Evolutionary conservation across 1,284 basidiomycete species (phyloP), one percentile per base, ranked within the genome.

Genomic region (Cutaneotrichosporon sp.): DNA sequence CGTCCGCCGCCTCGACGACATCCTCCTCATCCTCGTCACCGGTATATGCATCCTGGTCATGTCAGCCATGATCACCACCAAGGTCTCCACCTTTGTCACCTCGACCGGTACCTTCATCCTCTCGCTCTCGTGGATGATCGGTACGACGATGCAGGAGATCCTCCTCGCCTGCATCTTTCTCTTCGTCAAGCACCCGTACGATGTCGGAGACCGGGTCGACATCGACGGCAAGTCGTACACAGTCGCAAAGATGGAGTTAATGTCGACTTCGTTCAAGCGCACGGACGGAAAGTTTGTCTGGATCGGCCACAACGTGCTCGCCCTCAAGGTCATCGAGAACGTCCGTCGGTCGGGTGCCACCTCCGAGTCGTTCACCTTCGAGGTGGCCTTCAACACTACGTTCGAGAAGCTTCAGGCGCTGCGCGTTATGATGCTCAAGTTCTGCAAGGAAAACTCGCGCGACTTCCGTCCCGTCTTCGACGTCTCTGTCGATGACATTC

Each of bases 51-150:
- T 86, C 56, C 80, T 93, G 57, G 89, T 95, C 72, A 84, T 92
- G 62, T 89, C 90, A 21, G 86, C 90, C 36, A 86, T 86, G 60
- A 80, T 91, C 75, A 88, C 90, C 77, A 85, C 87, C 21, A 85
- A 89, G 80, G 81, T 92, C 42, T 85, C 86, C 56, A 87, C 89
- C 1, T 82, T 92, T 30, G 85, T 92, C 63, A 90, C 90, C 38
- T 90, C 89, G 30, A 88, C 90, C 49, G 90, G 91, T 31, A 91
- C 91, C 0, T 83, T 92, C 60, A 84, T 93, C 63, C 89, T 95
- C 57, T 90, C 90, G 76, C 83, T 94, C 55, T 91, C 90, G 65
- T 96, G 92, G 92, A 86, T 96, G 62, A 93, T 97, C 69, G 91
- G 92, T 49, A 84, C 80, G 8, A 84, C 84, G 1, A 82, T 82